phyloP scores from a whole-genome alignment of 2,329 filamentous ascomycete species.

The Metarhizium humberi region DNA sequence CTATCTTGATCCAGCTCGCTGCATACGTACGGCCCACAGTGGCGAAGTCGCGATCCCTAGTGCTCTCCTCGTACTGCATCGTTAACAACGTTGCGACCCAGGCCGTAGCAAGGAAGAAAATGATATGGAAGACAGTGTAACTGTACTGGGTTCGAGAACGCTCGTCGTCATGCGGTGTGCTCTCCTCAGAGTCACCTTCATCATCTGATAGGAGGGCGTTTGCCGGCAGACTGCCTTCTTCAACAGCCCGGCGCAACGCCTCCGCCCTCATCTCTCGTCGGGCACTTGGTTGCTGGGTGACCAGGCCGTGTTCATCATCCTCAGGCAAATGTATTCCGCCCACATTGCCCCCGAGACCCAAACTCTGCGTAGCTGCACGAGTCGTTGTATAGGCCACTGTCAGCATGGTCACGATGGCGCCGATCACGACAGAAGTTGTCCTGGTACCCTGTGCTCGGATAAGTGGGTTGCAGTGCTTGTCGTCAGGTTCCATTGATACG shows the following conservation, averaged over 20 bases:
- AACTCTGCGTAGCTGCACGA: slow-evolving; percentile 82
- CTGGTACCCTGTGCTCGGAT: slow-evolving; percentile 77
- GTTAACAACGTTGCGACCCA: slow-evolving; percentile 88
- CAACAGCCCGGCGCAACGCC: slow-evolving; percentile 82
- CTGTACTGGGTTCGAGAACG: slow-evolving; percentile 86
- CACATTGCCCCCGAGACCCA: slow-evolving; percentile 56
- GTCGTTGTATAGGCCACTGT: slow-evolving; percentile 98
- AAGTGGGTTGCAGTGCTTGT: slow-evolving; percentile 89
- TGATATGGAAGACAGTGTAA: slow-evolving; percentile 92
- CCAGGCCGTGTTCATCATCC: slow-evolving; percentile 77
- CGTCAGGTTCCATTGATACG: slow-evolving; percentile 95
- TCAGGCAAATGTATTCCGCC: slow-evolving; percentile 48
- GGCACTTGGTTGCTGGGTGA: slow-evolving; percentile 71
- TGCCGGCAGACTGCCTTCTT: slow-evolving; percentile 84
- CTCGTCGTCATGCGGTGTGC: slow-evolving; percentile 75
- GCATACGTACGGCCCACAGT: slow-evolving; percentile 92
- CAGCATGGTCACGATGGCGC: slow-evolving; percentile 90
- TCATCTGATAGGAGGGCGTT: slow-evolving; percentile 74
- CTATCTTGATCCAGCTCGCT: slow-evolving; percentile 98
- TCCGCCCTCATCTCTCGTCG: slow-evolving; percentile 90
- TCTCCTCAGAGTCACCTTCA: slow-evolving; percentile 53
- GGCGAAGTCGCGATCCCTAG: slow-evolving; percentile 65
- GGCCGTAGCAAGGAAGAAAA: slow-evolving; percentile 91
- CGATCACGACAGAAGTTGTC: slow-evolving; percentile 83
- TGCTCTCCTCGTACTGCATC: slow-evolving; percentile 61